Evolutionary conservation across 495 filamentous ascomycete genomes (phyloP).

Genomic region (Gamarada debralockiae): DNA sequence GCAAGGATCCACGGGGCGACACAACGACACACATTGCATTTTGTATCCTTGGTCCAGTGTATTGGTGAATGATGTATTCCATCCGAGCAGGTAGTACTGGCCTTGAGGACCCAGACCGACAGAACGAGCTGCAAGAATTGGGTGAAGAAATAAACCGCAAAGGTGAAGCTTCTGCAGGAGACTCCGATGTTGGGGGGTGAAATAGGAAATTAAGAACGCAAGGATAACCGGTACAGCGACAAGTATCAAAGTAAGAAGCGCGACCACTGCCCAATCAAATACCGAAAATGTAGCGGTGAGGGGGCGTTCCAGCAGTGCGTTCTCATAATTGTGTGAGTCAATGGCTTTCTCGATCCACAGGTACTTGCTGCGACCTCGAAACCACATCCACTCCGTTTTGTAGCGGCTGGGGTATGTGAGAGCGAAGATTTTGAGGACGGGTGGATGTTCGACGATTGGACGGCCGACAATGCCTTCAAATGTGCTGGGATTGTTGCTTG

Average conservation of each 20-base stretch:
- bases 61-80: neutral
- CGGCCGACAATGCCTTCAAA: conserved; percentile 15
- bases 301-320: too few relatives aligned
- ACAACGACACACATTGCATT: too few relatives aligned
- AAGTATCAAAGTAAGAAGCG: conserved; percentile 23
- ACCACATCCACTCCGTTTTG: conserved; percentile 29
- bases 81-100: neutral
- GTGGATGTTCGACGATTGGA: neutral
- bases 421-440: conserved; percentile 1
- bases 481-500: conserved; percentile 25
- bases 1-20: neutral
- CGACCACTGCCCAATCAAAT: conserved; percentile 24
- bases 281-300: too few relatives aligned
- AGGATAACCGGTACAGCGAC: conserved; percentile 31
- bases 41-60: neutral
- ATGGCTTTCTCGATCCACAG: conserved; percentile 1
- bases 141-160: conserved; percentile 34
- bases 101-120: conserved; percentile 24
- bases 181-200: conserved; percentile 36
- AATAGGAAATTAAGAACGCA: conserved; percentile 34
- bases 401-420: conserved; percentile 19
- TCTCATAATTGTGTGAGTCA: too few relatives aligned
- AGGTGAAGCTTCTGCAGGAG: conserved; percentile 37
- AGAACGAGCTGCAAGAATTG: conserved; percentile 22
- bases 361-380: conserved; percentile 22